phyloP scores from a whole-genome alignment of 2,329 filamentous ascomycete genomes.

The Ophiognomonia clavigignenti-juglandacearum region DNA sequence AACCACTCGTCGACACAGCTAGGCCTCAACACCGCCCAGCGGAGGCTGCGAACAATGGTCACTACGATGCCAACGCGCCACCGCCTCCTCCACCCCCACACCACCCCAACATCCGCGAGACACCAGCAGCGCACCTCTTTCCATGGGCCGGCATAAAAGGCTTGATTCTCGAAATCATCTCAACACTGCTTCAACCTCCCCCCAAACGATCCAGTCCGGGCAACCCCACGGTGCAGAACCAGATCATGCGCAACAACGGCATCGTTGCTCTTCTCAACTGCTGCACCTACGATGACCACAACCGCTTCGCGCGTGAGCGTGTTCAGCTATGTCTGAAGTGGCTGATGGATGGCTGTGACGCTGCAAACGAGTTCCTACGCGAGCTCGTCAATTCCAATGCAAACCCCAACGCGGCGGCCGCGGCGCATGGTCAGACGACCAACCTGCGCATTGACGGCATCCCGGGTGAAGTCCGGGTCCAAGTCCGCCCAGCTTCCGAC shows the following conservation, averaged over 20 bases:
- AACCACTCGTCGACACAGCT: conserved; percentile 54
- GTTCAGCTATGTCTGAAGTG: conserved; percentile 86
- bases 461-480: conserved; percentile 51
- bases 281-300: conserved; percentile 87
- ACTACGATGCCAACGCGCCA: conserved; percentile 25
- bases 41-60: conserved; percentile 28
- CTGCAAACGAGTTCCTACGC: conserved; percentile 67
- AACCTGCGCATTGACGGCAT: conserved; percentile 52
- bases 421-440: conserved; percentile 27
- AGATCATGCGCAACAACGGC: conserved; percentile 79
- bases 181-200: conserved; percentile 82
- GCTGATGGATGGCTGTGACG: conserved; percentile 69
- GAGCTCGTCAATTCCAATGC: conserved; percentile 50
- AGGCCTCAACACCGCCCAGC: conserved; percentile 31
- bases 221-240: conserved; percentile 75
- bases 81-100: conserved; percentile 38
- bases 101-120: conserved; percentile 45
- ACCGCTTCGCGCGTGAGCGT: conserved; percentile 89
- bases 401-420: conserved; percentile 26
- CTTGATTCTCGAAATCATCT: conserved; percentile 84
- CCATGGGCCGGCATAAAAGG: conserved; percentile 78
- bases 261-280: conserved; percentile 85
- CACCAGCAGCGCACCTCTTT: conserved; percentile 50
- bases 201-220: conserved; percentile 54
- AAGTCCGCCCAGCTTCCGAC: conserved; percentile 33